A percentile compares a stretch with the other conserved stretches of the same genome.
Evolutionary conservation across 176 grass and related monocot species (phyloP).

Genomic region (Ensete glaucum): DNA sequence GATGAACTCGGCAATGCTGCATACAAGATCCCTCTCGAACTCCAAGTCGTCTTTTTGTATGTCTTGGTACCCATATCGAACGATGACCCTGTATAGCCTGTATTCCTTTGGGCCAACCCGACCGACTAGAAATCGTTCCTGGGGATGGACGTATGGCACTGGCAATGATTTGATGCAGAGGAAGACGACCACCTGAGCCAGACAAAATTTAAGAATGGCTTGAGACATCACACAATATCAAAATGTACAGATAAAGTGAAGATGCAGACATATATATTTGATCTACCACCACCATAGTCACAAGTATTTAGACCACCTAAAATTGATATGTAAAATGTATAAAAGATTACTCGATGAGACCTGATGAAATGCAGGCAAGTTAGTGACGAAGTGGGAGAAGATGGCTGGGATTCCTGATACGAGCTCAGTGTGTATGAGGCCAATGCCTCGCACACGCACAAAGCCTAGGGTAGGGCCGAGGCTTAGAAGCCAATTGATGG

Average conservation of each 20-base stretch:
- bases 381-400: constrained; percentile 96
- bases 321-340: neutral
- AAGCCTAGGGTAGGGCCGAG: constrained; percentile 81
- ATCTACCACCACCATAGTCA: no score
- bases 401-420: constrained; percentile 86
- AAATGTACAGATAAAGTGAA: neutral
- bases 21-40: constrained; percentile 78
- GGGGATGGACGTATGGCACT: constrained; percentile 45
- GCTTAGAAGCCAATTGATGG: constrained; percentile 71
- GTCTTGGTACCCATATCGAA: constrained; percentile 78
- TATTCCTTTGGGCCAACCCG: constrained; percentile 66
- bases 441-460: constrained; percentile 73
- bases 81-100: constrained; percentile 71
- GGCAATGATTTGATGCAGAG: constrained; percentile 71
- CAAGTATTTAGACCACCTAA: neutral
- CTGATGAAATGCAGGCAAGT: constrained; percentile 97
- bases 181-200: constrained; percentile 68
- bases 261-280: no score
- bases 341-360: constrained; percentile 17
- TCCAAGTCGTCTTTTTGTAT: constrained; percentile 60
- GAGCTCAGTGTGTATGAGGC: constrained; percentile 81
- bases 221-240: neutral
- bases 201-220: neutral
- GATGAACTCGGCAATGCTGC: constrained; percentile 90
- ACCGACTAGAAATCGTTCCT: constrained; percentile 62